Base-by-base conservation (phyloP, 192 early-diverging fungal species). In the Endogone sp. region DNA sequence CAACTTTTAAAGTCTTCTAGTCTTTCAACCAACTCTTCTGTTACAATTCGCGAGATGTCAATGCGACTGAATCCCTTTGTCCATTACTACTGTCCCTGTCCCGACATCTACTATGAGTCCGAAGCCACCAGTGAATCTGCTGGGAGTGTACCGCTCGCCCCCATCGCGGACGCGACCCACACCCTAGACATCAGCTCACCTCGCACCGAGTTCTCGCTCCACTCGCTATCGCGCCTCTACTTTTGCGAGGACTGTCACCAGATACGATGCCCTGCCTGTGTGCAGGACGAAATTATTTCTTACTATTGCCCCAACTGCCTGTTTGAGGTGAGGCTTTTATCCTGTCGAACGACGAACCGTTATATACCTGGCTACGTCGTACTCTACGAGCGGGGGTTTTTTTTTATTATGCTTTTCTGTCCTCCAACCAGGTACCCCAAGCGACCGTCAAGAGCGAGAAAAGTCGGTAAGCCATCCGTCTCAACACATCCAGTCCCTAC, bases 281-380 rank as follows among this genome's bases (percentile, higher is more conserved):
- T 94, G 2, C 79, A 88, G 64, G 91, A 93, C 65, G 95, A 97
- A 71, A 89, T 93, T 2, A 87, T 90, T 3, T 91, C 90, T 58
- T 96, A 95, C 75, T 97, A 92, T 76, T 99, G 97, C 69, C 94
- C 97, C 13, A 95, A 94, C 71, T 99, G 97, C 70, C 85, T 97
- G 63, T 99, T 99, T 81, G 95, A 99, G 70, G 95, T 73, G 61
- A 26, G 22, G 37, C 37, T 4, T 13, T 8, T 44, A 4, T 4
- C 4, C 59, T 60, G 55, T 13, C 55, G n/a, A n/a, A 11, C 11
- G 11, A 56, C 55, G 11, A 13, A 56, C 11, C 55, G 11, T 13
- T 13, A 56, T 13, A n/a, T 11, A 13, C 55, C 11, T 13, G n/a
- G 11, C 55, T 13, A 56, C 55, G 11, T 11, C n/a, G n/a, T 56